Conservation (phyloP, 371 early-diverging fungal species). For the Actinomortierella wolfii region DNA sequence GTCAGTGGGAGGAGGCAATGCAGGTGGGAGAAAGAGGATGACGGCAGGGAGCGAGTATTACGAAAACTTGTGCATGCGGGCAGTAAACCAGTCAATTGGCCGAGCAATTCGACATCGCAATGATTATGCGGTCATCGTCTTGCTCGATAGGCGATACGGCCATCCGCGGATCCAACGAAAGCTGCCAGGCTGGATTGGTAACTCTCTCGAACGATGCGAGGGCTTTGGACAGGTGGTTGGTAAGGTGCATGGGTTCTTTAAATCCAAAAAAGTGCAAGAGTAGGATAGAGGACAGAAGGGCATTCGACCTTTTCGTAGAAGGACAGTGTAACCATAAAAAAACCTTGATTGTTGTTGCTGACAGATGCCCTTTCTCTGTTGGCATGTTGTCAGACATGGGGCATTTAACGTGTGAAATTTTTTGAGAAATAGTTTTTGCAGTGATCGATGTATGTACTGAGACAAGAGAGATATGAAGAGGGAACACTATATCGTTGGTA, state of each 20-base stretch:
- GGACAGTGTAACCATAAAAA: too few species aligned
- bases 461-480: too few species aligned
- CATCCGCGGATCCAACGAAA: conserved; percentile 56
- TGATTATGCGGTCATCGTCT: conserved; percentile 81
- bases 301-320: too few species aligned
- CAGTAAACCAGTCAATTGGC: conserved; percentile 97
- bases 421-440: too few species aligned
- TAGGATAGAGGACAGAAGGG: not conserved
- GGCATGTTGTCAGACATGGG: too few species aligned
- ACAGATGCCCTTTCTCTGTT: too few species aligned
- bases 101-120: conserved; percentile 89
- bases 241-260: conserved; percentile 56
- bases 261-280: conserved; percentile 16
- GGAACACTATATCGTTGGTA: too few species aligned
- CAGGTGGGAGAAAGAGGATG: conserved; percentile 13
- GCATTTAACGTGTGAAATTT: too few species aligned
- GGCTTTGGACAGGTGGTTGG: conserved; percentile 58
- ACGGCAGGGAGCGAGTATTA: conserved; percentile 76
- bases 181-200: conserved; percentile 71
- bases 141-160: conserved; percentile 73
- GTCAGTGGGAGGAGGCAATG: conserved; percentile 22
- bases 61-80: conserved; percentile 93
- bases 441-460: too few species aligned
- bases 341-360: too few species aligned
- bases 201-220: conserved; percentile 53